Evolutionary conservation across 768 basidiomycete species (phyloP).

Genomic region (Roridomyces roridus): DNA sequence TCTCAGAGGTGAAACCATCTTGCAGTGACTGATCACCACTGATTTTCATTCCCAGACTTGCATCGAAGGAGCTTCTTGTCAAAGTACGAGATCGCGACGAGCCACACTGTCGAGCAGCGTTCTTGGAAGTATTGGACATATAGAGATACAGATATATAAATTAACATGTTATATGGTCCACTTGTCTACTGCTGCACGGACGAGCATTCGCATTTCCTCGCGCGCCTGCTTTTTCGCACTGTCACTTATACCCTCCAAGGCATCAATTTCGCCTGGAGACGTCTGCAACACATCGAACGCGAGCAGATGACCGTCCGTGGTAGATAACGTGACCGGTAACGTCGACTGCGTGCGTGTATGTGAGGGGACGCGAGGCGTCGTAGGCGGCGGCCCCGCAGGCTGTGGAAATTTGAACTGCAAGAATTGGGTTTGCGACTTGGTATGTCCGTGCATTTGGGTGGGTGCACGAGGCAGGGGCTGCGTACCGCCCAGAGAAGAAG

Average conservation of each 20-base stretch:
- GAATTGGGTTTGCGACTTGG: conserved; percentile 22
- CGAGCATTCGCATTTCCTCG: conserved; percentile 74
- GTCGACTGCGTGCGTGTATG: conserved; percentile 47
- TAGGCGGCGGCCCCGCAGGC: conserved; percentile 19
- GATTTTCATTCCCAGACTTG: conserved; percentile 21
- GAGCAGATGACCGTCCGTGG: conserved; percentile 79
- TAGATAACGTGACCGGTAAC: conserved; percentile 79
- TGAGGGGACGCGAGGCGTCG: conserved; percentile 43
- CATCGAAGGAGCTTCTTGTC: conserved; percentile 47
- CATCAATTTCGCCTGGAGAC: conserved; percentile 74
- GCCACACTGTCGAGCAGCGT: conserved; percentile 58
- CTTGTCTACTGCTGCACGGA: conserved; percentile 76
- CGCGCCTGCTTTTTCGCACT: conserved; percentile 85
- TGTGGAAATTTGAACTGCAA: conserved; percentile 25
- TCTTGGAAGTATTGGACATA: conserved; percentile 40
- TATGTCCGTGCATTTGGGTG: conserved; percentile 37
- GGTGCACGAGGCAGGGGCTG: conserved; percentile 7
- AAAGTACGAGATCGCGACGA: conserved; percentile 70
- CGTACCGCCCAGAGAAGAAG: conserved; percentile 19
- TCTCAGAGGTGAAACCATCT: conserved; percentile 42
- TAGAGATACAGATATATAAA: conserved; percentile 4
- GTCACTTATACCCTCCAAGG: conserved; percentile 77
- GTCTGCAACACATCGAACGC: conserved; percentile 85
- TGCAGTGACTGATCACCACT: conserved; percentile 2
- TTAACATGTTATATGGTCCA: conserved; percentile 62